These are phyloP conservation scores for Cyberlindnera meyerae DNA, from an alignment of 805 yeast species.

Conservation along the genomic window DNA sequence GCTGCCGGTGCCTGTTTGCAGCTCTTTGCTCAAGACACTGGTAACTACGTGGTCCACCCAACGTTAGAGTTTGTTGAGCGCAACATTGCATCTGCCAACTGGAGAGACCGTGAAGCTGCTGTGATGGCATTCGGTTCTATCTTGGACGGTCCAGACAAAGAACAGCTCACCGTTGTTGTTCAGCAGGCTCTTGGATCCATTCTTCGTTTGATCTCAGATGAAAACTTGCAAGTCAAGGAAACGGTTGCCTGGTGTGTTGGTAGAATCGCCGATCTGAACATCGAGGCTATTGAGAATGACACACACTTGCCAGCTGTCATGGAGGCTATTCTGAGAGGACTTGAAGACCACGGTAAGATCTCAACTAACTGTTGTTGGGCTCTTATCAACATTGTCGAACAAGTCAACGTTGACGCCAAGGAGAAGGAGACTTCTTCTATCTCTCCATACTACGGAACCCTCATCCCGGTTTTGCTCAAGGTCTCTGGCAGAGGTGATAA, in stretches of 20 bases:
- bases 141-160: slow-evolving; percentile 86
- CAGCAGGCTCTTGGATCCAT: slow-evolving; percentile 83
- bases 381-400: slow-evolving; percentile 85
- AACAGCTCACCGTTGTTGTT: slow-evolving; percentile 60
- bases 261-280: slow-evolving; percentile 83
- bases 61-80: slow-evolving; percentile 79
- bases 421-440: slow-evolving; percentile 49
- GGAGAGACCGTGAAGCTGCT: slow-evolving; percentile 95
- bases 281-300: slow-evolving; percentile 66
- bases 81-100: slow-evolving; percentile 53
- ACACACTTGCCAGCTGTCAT: slow-evolving; percentile 66
- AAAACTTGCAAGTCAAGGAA: slow-evolving; percentile 81
- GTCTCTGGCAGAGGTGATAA: slow-evolving; percentile 73
- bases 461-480: slow-evolving; percentile 66
- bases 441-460: slow-evolving; percentile 64
- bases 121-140: slow-evolving; percentile 99
- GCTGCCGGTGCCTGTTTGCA: slow-evolving; percentile 98
- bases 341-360: slow-evolving; percentile 87
- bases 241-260: slow-evolving; percentile 99
- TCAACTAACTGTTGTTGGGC: slow-evolving; percentile 99
- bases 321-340: slow-evolving; percentile 71
- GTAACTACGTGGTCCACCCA: slow-evolving; percentile 79
- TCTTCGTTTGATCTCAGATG: slow-evolving; percentile 67
- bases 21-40: slow-evolving; percentile 87
- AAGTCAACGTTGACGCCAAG: slow-evolving; percentile 52